Conservation (phyloP, 208 protist genomes). For the Trypanosoma brucei region DNA sequence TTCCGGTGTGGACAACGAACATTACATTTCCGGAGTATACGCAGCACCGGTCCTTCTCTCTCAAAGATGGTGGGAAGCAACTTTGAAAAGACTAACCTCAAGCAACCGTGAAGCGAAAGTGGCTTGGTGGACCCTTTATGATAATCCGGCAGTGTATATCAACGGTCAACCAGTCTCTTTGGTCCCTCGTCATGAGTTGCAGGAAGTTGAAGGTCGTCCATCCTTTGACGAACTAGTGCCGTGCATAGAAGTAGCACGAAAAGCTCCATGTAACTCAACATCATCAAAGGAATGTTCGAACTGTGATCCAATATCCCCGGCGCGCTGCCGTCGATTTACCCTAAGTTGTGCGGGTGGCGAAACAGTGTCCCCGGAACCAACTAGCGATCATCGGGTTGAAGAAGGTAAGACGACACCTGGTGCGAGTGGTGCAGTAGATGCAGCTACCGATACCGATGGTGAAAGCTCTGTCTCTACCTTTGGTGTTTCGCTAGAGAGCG, state of each 20-base stretch:
- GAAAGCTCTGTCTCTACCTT: constrained; percentile 9
- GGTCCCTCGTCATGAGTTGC: constrained; percentile 23
- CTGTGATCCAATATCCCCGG: not conserved
- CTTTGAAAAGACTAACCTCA: constrained; percentile 1
- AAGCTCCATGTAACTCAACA: not conserved
- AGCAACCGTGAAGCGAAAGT: constrained; percentile 6
- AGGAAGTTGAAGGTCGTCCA: constrained; percentile 31
- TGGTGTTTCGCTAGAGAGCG: constrained; percentile 1
- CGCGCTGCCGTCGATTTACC: no score
- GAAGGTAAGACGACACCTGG: no score
- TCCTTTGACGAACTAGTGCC: constrained; percentile 28
- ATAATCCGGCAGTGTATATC: constrained; percentile 35
- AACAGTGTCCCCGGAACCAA: no score
- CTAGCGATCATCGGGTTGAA: no score
- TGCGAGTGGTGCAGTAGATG: not conserved
- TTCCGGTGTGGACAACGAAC: not conserved
- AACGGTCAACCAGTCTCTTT: constrained; percentile 23
- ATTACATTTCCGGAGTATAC: constrained; percentile 16
- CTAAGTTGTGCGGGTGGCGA: no score
- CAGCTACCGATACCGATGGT: not conserved
- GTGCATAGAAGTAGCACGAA: constrained; percentile 11
- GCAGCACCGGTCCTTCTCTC: constrained; percentile 21
- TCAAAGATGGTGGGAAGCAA: constrained; percentile 15
- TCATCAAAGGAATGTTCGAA: not conserved
- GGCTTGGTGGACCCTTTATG: constrained; percentile 40